Conservation (phyloP, 768 basidiomycete species). For the Boletus barrowsii region DNA sequence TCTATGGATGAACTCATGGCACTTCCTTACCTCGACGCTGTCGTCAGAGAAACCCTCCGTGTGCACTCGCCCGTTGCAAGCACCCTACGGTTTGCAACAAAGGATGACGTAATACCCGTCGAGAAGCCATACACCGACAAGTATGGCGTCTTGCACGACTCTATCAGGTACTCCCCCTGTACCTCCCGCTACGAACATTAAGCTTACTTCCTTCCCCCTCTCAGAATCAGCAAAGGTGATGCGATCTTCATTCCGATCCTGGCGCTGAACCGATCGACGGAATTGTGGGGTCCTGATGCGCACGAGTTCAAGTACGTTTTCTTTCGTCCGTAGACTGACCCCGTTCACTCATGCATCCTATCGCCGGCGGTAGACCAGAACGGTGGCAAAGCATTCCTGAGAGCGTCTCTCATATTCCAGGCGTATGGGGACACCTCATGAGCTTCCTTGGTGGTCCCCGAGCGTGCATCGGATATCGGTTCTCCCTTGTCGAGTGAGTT, state of each 20-base stretch:
- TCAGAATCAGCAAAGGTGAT: slow-evolving; percentile 43
- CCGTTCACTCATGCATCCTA: background rate
- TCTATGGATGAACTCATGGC: slow-evolving; percentile 66
- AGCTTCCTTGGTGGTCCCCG: slow-evolving; percentile 64
- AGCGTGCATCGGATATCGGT: slow-evolving; percentile 68
- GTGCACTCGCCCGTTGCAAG: slow-evolving; percentile 44
- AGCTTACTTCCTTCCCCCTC: background rate
- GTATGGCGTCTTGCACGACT: slow-evolving; percentile 38
- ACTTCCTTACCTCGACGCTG: slow-evolving; percentile 64
- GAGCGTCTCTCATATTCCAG: slow-evolving; percentile 45
- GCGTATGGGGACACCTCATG: slow-evolving; percentile 57
- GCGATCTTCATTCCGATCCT: slow-evolving; percentile 50
- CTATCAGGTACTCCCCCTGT: slow-evolving; percentile 33
- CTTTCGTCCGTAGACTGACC: background rate
- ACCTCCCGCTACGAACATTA: background rate
- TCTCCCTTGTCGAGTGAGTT: slow-evolving; percentile 57
- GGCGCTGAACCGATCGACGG: slow-evolving; percentile 47
- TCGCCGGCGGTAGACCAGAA: slow-evolving; percentile 48
- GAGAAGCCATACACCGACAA: slow-evolving; percentile 42
- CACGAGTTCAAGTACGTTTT: slow-evolving; percentile 51
- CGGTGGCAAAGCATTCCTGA: slow-evolving; percentile 55
- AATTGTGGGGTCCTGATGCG: slow-evolving; percentile 63
- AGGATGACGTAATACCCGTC: slow-evolving; percentile 54
- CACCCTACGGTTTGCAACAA: slow-evolving; percentile 44
- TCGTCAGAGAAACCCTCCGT: slow-evolving; percentile 60